Evolutionary conservation across 73 alveolate species (phyloP).

Genomic region (Tetrahymena elliotti): DNA sequence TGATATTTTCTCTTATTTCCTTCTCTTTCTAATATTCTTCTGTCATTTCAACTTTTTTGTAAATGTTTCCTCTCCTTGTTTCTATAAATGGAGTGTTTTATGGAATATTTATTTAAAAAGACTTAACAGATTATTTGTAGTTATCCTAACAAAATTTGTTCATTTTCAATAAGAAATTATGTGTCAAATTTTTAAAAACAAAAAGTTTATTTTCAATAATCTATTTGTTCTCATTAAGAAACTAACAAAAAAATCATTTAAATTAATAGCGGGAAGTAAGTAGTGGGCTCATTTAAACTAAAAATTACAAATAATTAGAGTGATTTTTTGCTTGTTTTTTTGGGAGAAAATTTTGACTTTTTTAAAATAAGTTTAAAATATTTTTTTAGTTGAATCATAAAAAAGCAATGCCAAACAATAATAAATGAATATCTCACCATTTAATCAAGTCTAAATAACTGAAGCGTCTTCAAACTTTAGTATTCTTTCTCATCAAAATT

Average conservation of each 20-base stretch:
- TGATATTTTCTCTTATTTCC: not conserved
- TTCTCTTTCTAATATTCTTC: not conserved
- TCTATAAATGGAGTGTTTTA: not conserved
- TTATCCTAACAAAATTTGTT: not conserved
- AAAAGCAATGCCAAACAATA: too few relatives aligned
- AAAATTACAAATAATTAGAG: not conserved
- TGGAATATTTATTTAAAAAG: not conserved
- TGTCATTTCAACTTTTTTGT: not conserved
- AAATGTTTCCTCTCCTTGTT: not conserved
- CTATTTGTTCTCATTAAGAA: not conserved
- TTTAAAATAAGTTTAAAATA: not conserved
- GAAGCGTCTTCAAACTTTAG: not conserved
- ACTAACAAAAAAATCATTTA: not conserved
- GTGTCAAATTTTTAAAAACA: too few relatives aligned
- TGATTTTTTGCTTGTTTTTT: not conserved
- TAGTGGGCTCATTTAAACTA: not conserved
- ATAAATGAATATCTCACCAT: not conserved
- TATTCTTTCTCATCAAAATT: not conserved
- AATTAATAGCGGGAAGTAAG: not conserved
- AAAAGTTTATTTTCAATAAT: too few relatives aligned
- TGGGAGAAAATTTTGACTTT: not conserved
- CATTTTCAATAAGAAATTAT: not conserved
- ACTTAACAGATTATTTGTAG: not conserved
- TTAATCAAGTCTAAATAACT: not conserved
- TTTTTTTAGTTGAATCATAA: too few relatives aligned